Base-by-base conservation (phyloP, 2,329 filamentous ascomycete species). In the Metarhizium robertsii region DNA sequence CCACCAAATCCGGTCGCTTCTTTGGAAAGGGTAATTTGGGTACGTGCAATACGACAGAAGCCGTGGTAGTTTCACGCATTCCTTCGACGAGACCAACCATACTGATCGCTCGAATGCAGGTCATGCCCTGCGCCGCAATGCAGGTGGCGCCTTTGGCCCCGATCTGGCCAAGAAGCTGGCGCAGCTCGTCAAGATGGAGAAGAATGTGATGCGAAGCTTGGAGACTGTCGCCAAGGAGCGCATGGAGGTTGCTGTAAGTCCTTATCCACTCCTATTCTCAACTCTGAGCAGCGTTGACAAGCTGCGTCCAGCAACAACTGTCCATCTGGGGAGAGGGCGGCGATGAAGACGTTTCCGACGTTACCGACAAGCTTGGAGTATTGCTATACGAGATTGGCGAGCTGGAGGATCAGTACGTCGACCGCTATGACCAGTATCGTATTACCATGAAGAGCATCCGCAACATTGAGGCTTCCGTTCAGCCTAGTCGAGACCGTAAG, bases 101-200 rank as follows among this genome's bases (percentile, higher is more conserved):
- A 14, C 42, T 50, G 43, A 58, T 36, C 3, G 14, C 7, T 13
- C 14, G 4, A 18, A 25, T 25, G 51, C 51, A 83, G 80, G 81
- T 60, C 83, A 86, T 81, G 80, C 81, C 59, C 83, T 91, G 69
- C 83, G 88, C 65, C 81, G 84, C 68, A 86, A 87, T 67, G 81
- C 86, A 47, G 87, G 88, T 60, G 88, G 88, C 62, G 86, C 87
- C 64, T 91, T 90, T 62, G 82, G 83, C 60, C 83, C 92, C 56
- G 94, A 99, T 67, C 85, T 99, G 57, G 88, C 94, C 57, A 96
- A 96, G 83, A 99, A 99, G 82, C 86, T 99, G 60, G 90, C 92
- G 45, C 90, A 95, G 77, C 83, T 99, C 53, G 94, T 99, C 61
- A 99, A 99, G 84, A 99, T 99, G 94, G 94, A 99, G 78, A 99